Percentiles rank a stretch among this genome's conserved stretches.
These are phyloP conservation scores for Xylaria arbuscula DNA, from an alignment of 2,329 filamentous ascomycete species.

Conservation along the genomic window DNA sequence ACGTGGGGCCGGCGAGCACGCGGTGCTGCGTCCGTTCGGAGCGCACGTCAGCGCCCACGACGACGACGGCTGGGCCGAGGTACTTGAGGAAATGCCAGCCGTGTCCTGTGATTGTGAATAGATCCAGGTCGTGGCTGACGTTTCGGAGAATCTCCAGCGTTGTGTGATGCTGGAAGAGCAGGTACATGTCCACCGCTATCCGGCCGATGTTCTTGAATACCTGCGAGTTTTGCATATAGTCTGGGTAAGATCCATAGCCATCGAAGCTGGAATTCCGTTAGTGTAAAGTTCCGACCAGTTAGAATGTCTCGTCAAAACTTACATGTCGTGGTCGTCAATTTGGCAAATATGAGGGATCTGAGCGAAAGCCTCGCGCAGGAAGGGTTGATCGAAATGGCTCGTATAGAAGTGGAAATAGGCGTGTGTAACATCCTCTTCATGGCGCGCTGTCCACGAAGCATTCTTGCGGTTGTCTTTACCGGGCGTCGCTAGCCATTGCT, in stretches of 20 bases:
- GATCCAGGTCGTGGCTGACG: constrained; percentile 85
- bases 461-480: constrained; percentile 94
- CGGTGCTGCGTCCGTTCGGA: constrained; percentile 91
- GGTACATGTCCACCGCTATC: constrained; percentile 96
- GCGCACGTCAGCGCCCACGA: constrained; percentile 89
- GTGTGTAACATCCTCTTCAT: constrained; percentile 94
- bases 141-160: constrained; percentile 93
- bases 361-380: constrained; percentile 92
- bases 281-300: neutral
- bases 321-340: constrained; percentile 98
- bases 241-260: constrained; percentile 95
- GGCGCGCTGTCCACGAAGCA: constrained; percentile 89
- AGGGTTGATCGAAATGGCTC: constrained; percentile 97
- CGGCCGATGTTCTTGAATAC: constrained; percentile 99
- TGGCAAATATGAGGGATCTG: constrained; percentile 95
- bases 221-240: constrained; percentile 97
- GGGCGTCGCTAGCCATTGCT: constrained; percentile 93
- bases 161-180: constrained; percentile 98
- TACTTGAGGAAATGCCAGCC: constrained; percentile 99
- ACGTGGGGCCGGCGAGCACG: constrained; percentile 95
- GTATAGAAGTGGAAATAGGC: constrained; percentile 99
- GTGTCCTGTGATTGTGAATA: constrained; percentile 96
- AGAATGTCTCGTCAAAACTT: constrained; percentile 57
- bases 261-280: constrained; percentile 75
- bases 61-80: constrained; percentile 88